Percentiles rank a stretch among this genome's conserved stretches.
These are phyloP conservation scores for Phalaenopsis aphrodite DNA, from an alignment of 106 monocot species.

Conservation along the genomic window DNA sequence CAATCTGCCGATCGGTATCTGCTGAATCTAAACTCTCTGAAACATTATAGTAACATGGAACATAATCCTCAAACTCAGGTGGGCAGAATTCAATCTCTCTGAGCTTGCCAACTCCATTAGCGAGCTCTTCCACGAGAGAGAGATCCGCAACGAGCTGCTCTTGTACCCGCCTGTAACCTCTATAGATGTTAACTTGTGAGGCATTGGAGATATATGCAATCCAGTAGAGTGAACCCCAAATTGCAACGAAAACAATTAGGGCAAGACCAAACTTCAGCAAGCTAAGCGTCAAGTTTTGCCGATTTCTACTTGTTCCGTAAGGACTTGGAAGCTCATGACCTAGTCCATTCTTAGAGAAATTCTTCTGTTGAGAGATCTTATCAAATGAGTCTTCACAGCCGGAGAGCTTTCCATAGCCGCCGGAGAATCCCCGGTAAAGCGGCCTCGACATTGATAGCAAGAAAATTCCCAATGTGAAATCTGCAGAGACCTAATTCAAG, in stretches of 20 bases:
- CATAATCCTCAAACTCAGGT: conserved; percentile 61
- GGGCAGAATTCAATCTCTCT: conserved; percentile 66
- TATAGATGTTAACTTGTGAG: conserved; percentile 21
- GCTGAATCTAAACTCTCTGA: conserved; percentile 25
- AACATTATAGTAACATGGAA: conserved; percentile 76
- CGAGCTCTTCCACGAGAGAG: conserved; percentile 44
- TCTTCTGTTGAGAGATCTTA: conserved; percentile 27
- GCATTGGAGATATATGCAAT: conserved; percentile 51
- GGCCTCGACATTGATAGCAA: conserved; percentile 52
- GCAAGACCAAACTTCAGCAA: conserved; percentile 41
- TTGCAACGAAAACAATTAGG: conserved; percentile 25
- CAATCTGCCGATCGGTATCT: conserved; percentile 11
- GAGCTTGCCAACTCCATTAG: conserved; percentile 34
- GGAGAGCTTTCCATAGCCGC: conserved; percentile 21
- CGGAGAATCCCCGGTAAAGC: conserved; percentile 53
- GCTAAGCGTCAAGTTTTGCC: conserved; percentile 18
- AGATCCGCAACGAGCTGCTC: conserved; percentile 68
- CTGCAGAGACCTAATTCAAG: not conserved
- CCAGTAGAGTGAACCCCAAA: conserved; percentile 67
- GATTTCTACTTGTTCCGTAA: conserved; percentile 11
- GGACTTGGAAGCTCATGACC: conserved; percentile 26
- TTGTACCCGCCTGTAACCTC: conserved; percentile 56
- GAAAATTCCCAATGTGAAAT: conserved; percentile 11
- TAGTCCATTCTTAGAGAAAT: conserved; percentile 27
- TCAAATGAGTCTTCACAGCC: conserved; percentile 22